Evolutionary conservation across 208 protist species (phyloP).

Genomic region (Leishmania braziliensis): DNA sequence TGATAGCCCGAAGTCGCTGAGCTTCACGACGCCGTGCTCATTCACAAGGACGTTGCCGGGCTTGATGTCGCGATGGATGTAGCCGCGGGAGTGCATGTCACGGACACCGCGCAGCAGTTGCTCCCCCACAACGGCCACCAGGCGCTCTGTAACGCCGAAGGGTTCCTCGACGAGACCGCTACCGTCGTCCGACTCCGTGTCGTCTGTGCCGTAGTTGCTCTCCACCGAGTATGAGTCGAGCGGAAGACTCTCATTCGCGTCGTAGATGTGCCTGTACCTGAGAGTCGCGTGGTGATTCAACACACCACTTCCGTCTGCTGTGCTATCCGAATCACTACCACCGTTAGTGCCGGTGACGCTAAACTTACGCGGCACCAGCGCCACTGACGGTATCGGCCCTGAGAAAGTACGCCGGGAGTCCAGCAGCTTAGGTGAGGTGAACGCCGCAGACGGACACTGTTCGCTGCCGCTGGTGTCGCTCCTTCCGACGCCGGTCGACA

Average conservation of each 20-base stretch:
- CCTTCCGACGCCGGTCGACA: not conserved
- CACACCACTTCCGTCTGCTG: not conserved
- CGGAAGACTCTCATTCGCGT: constrained; percentile 13
- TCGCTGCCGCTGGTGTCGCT: not conserved
- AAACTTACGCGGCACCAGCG: not conserved
- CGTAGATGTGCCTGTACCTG: not conserved
- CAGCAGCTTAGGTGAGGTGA: constrained; percentile 10
- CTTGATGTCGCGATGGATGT: constrained; percentile 93
- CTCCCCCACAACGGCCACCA: constrained; percentile 83
- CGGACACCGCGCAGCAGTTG: constrained; percentile 82
- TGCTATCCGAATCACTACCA: not conserved
- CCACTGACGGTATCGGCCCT: not conserved
- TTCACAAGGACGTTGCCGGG: constrained; percentile 88
- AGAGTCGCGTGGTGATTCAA: not conserved
- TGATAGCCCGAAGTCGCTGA: constrained; percentile 96
- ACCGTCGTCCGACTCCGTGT: constrained; percentile 28
- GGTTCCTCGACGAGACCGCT: constrained; percentile 48
- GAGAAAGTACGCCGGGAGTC: constrained; percentile 4
- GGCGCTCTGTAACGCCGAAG: constrained; percentile 67
- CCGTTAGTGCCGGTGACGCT: not conserved
- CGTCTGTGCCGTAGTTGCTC: constrained; percentile 34
- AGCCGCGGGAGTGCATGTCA: constrained; percentile 85
- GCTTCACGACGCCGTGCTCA: constrained; percentile 79
- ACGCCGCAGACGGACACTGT: not conserved
- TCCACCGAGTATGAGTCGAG: constrained; percentile 31